Evolutionary conservation across 2,329 filamentous ascomycete species (phyloP).

Genomic region (Samsoniella hepiali): DNA sequence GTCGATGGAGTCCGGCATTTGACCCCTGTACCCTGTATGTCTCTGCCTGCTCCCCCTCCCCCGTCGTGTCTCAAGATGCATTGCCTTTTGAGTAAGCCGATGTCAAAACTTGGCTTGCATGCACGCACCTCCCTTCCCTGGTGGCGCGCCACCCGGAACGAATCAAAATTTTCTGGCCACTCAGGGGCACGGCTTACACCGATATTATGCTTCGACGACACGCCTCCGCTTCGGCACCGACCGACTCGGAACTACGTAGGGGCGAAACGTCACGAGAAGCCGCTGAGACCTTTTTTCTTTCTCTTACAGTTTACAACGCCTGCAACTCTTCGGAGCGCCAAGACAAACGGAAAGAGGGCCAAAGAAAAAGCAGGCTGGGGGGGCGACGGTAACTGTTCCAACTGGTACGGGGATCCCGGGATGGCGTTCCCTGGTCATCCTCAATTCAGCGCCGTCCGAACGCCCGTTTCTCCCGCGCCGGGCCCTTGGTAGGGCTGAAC

Average conservation of each 20-base stretch:
- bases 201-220: not conserved
- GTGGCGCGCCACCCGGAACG: not conserved
- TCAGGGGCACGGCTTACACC: constrained; percentile 2
- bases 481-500: constrained; percentile 3
- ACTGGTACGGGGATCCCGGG: constrained; percentile 8
- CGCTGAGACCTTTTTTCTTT: not conserved
- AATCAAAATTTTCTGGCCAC: not conserved
- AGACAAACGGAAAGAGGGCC: not conserved
- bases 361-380: not conserved
- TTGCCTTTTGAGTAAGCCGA: not conserved
- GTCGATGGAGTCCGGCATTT: constrained; percentile 10
- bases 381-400: not conserved
- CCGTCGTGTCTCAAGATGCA: not conserved
- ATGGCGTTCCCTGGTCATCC: constrained; percentile 4
- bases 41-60: not conserved
- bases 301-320: too few species aligned
- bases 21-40: constrained; percentile 2
- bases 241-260: not conserved
- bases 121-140: not conserved
- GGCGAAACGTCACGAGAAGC: too few species aligned
- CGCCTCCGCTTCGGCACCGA: not conserved
- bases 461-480: not conserved
- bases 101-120: not conserved
- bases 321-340: not conserved
- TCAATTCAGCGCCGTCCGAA: not conserved